Percentiles rank a stretch among this genome's conserved stretches.
Conservation (phyloP, 169 alveolate genomes). For the Plasmodium vinckei region DNA sequence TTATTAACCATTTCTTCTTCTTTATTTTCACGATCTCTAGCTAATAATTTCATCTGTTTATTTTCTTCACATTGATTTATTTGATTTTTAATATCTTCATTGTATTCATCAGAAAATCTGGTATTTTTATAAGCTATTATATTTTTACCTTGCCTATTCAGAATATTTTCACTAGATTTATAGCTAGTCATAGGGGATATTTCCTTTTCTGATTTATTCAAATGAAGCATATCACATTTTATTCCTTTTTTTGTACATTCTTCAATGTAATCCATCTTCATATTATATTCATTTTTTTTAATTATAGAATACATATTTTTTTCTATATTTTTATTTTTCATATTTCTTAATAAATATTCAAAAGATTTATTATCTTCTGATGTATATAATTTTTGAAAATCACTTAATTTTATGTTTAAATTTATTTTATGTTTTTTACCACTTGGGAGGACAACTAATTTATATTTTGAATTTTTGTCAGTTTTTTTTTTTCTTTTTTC, state of each 20-base stretch:
- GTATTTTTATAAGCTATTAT: constrained; percentile 75
- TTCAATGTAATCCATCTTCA: constrained; percentile 76
- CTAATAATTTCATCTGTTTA: constrained; percentile 41
- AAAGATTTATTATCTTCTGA: constrained; percentile 85
- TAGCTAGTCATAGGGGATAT: constrained; percentile 40
- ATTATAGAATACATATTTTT: constrained; percentile 77
- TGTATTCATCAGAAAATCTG: constrained; percentile 72
- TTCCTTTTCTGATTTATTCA: constrained; percentile 73
- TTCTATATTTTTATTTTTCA: constrained; percentile 60
- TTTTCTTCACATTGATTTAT: constrained; percentile 58
- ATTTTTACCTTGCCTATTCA: background rate
- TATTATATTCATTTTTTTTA: constrained; percentile 76
- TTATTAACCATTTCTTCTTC: constrained; percentile 76
- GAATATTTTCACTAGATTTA: constrained; percentile 10
- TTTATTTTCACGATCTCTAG: constrained; percentile 64
- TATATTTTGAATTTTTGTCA: constrained; percentile 4
- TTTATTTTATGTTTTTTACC: constrained; percentile 79
- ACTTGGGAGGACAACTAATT: constrained; percentile 36
- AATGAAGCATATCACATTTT: constrained; percentile 31
- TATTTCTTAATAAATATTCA: constrained; percentile 77
- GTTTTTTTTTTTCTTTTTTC: constrained; percentile 31
- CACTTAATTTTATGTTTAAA: constrained; percentile 79
- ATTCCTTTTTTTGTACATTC: constrained; percentile 80
- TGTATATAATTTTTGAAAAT: constrained; percentile 80
- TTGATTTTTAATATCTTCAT: constrained; percentile 60